Base-by-base conservation (phyloP, 2,329 filamentous ascomycete genomes). In the Xenoacremonium recifei region DNA sequence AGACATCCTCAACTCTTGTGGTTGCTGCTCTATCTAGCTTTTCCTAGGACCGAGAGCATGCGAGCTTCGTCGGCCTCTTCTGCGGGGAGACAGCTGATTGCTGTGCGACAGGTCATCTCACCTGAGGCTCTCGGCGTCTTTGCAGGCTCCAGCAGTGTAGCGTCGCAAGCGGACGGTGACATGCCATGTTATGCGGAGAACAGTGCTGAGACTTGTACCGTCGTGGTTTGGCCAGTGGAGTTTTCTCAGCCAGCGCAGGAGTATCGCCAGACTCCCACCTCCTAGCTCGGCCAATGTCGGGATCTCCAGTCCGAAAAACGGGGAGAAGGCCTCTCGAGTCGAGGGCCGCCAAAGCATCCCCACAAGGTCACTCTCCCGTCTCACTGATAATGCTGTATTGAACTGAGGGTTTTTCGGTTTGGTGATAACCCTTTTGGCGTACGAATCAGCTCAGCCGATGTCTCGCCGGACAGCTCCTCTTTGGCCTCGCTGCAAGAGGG, bases 241-340 rank as follows among this genome's bases (percentile, higher is more conserved):
- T 48, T 53, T 48, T 52, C 18, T n/a, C n/a, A n/a, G n/a, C n/a
- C n/a, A n/a, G 15, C 34, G 27, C 3, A 25, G n/a, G 9, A 5
- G 2, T 2, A 2, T 18, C n/a, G 17, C 20, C 12, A 47, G 51
- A 51, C 42, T 54, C 32, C 11, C 15, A n/a, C n/a, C 19, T 21
- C 25, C 58, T 53, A 45, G 55, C 37, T 50, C 55, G 55, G 55
- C 40, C 44, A 56, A 55, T 57, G 10, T 56, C 55, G 55, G 55
- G 35, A 52, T 40, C 31, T 13, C 37, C 18, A 13, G 27, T 12
- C 35, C 37, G 47, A 50, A 54, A 44, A 54, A 44, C 29, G 34
- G 48, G 47, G 35, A 35, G 35, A 31, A 32, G 37, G 35, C 16
- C 30, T 39, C 34, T 47, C 42, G 23, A 15, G 34, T n/a, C n/a